Conservation (phyloP, 1,139 yeast species). For the Debaryomyces coudertii region DNA sequence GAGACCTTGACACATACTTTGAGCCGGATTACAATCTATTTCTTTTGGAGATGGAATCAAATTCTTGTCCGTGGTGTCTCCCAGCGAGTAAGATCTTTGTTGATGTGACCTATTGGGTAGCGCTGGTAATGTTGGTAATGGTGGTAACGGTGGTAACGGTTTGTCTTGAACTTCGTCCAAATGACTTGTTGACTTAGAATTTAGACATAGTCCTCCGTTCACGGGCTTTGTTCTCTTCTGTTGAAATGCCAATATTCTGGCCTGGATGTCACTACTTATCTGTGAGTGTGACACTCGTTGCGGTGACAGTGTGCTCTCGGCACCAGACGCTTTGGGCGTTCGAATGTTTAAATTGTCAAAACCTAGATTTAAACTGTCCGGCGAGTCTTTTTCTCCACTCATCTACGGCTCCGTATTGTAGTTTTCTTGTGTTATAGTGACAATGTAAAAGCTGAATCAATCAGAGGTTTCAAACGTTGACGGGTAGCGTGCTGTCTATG, state of each 20-base stretch:
- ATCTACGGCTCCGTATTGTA: conserved; percentile 1
- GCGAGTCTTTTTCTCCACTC: conserved; percentile 6
- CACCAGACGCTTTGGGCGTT: conserved; percentile 2
- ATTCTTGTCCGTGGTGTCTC: conserved; percentile 14
- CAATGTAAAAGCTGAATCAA: background rate
- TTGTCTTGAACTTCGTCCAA: conserved; percentile 7
- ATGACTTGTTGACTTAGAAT: background rate
- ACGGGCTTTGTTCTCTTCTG: conserved; percentile 53
- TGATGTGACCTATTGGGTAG: conserved; percentile 22
- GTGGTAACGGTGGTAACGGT: conserved; percentile 15
- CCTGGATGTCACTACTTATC: conserved; percentile 69
- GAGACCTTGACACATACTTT: conserved; percentile 16
- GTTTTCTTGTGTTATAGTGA: background rate
- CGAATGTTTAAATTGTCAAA: conserved; percentile 4
- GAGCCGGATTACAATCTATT: background rate
- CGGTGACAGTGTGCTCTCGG: conserved; percentile 13
- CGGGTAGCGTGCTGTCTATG: background rate
- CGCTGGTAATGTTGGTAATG: conserved; percentile 37
- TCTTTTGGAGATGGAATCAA: conserved; percentile 23
- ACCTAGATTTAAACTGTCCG: conserved; percentile 1
- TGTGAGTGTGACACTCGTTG: conserved; percentile 27
- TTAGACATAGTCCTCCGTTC: background rate
- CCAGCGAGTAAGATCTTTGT: conserved; percentile 15
- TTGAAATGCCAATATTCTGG: conserved; percentile 74
- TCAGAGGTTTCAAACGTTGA: background rate